These are phyloP conservation scores for Lactarius pseudohatsudake DNA, from an alignment of 768 basidiomycete species.

Conservation along the genomic window DNA sequence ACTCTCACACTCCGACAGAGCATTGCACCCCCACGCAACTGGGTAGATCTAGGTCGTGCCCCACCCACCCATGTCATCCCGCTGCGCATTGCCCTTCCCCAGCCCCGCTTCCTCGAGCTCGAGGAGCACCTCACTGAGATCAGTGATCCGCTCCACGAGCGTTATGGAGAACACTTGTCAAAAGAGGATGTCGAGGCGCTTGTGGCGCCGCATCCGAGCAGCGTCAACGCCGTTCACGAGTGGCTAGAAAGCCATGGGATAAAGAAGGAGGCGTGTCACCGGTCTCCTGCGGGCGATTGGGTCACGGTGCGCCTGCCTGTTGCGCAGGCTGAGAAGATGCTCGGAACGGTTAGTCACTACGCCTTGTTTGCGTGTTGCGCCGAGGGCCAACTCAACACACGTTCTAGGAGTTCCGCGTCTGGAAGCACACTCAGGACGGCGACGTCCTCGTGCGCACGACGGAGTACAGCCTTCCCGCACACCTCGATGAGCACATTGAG, in stretches of 20 bases:
- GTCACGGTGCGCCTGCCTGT: conserved; percentile 54
- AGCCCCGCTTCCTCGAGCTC: conserved; percentile 30
- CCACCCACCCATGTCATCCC: conserved; percentile 47
- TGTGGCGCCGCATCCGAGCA: conserved; percentile 53
- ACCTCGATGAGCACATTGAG: conserved; percentile 56
- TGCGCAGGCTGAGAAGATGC: conserved; percentile 56
- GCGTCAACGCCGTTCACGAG: conserved; percentile 47
- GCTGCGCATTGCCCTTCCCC: conserved; percentile 42
- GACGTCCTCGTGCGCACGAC: conserved; percentile 58
- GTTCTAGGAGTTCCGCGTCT: conserved; percentile 54
- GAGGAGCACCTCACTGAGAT: conserved; percentile 33
- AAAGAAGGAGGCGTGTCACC: conserved; percentile 44
- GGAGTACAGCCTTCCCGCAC: conserved; percentile 56
- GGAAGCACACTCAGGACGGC: conserved; percentile 49
- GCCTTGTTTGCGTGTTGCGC: not conserved
- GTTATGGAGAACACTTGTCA: conserved; percentile 42
- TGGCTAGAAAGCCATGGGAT: conserved; percentile 60
- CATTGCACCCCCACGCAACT: conserved; percentile 44
- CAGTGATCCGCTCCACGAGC: conserved; percentile 31
- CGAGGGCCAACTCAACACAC: not conserved
- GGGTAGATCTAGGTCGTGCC: conserved; percentile 46
- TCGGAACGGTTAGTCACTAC: conserved; percentile 47
- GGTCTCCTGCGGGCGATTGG: conserved; percentile 65
- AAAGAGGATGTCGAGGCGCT: conserved; percentile 59
- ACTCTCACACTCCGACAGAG: conserved; percentile 45